phyloP scores from a whole-genome alignment of 176 grass and related monocot species.

The Carex littledalei region DNA sequence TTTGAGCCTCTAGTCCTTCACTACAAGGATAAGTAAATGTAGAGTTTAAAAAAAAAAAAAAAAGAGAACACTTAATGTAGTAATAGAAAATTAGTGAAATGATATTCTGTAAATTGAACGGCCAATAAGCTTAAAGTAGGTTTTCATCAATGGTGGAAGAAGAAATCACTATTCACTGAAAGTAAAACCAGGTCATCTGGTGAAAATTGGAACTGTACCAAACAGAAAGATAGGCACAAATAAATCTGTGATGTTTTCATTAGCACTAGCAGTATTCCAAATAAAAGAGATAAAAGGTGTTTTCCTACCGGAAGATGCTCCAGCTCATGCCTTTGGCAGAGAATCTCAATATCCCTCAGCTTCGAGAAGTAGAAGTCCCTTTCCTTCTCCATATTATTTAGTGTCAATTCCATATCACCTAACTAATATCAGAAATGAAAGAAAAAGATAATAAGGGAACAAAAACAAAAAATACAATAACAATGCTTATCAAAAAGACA shows the following conservation, averaged over 20 bases:
- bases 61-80: background rate
- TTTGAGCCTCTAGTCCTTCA: background rate
- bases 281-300: background rate
- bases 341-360: slow-evolving; percentile 78
- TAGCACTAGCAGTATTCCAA: background rate
- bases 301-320: slow-evolving; percentile 72
- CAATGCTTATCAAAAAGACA: background rate
- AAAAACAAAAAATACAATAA: slow-evolving; percentile 6
- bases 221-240: background rate
- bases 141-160: background rate
- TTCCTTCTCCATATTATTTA: slow-evolving; percentile 64
- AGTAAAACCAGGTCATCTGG: background rate
- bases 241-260: background rate
- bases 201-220: background rate
- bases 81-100: background rate
- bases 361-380: slow-evolving; percentile 89
- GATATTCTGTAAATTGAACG: background rate
- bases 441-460: slow-evolving; percentile 8
- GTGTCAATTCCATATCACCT: slow-evolving; percentile 50
- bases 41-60: background rate
- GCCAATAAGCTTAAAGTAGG: background rate
- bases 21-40: background rate
- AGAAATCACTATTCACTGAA: background rate
- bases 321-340: slow-evolving; percentile 68
- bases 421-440: slow-evolving; percentile 29